A percentile compares a stretch with the other conserved stretches of the same genome.
Evolutionary conservation across 2,329 filamentous ascomycete species (phyloP).

Genomic region (Chalaropsis ovoidea): DNA sequence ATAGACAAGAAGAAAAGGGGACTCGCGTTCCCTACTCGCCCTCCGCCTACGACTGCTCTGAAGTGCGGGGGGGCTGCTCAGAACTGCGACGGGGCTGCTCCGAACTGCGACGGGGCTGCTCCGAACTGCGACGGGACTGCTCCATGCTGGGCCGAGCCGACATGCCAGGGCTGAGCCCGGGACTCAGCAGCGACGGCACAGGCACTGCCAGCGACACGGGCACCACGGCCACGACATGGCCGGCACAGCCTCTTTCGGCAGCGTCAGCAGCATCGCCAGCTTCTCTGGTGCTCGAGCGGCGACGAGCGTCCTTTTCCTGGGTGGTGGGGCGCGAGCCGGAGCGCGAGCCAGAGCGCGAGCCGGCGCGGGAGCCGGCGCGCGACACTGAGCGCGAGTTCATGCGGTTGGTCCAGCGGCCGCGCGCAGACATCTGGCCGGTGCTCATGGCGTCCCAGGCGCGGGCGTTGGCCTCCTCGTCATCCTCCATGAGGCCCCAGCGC

Average conservation of each 20-base stretch:
- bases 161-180: not conserved
- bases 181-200: slow-evolving; percentile 1
- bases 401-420: slow-evolving; percentile 20
- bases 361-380: slow-evolving; percentile 10
- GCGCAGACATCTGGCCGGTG: not conserved
- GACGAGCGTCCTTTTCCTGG: not conserved
- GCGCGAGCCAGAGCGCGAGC: slow-evolving; percentile 5
- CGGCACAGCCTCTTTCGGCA: not conserved
- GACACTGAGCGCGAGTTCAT: slow-evolving; percentile 23
- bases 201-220: slow-evolving; percentile 4
- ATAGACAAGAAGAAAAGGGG: not conserved
- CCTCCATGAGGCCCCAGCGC: slow-evolving; percentile 18
- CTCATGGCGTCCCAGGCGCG: slow-evolving; percentile 21
- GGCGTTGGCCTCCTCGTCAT: slow-evolving; percentile 13
- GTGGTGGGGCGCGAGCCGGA: not conserved
- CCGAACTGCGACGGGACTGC: not conserved
- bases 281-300: not conserved
- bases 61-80: not conserved
- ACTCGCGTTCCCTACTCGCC: no score
- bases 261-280: not conserved
- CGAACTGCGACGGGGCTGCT: not conserved
- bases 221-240: slow-evolving; percentile 2
- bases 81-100: not conserved
- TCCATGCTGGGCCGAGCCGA: slow-evolving; percentile 6
- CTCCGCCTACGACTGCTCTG: not conserved